A percentile compares a stretch with the other conserved stretches of the same genome.
These are phyloP conservation scores for Pinus albicaulis DNA, from an alignment of 75 land plant genomes.

Conservation along the genomic window DNA sequence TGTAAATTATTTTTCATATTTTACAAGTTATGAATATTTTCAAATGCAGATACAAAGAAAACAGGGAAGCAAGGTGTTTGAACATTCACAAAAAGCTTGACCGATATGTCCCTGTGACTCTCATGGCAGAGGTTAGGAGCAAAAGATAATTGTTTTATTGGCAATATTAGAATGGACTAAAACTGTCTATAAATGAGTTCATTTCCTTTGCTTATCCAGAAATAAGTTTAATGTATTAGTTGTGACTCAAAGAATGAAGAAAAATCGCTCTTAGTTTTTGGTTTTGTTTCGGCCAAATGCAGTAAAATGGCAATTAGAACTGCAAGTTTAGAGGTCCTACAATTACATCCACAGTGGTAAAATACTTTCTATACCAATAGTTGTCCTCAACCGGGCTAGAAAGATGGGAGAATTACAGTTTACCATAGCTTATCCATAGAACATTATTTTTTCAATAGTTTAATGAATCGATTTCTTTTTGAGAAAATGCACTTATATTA, in stretches of 20 bases:
- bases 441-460: no score
- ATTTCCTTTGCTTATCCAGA: neutral
- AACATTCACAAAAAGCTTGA: constrained; percentile 55
- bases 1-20: neutral
- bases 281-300: neutral
- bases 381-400: no score
- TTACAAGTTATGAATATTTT: neutral
- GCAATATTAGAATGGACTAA: neutral
- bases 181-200: neutral
- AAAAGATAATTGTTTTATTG: neutral
- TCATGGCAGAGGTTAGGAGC: constrained; percentile 59
- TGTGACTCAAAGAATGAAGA: neutral
- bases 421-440: no score
- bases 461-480: no score
- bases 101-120: constrained; percentile 64
- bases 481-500: no score
- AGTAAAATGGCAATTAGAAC: neutral
- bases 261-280: neutral
- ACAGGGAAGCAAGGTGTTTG: constrained; percentile 38
- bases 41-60: constrained; percentile 52
- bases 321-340: neutral
- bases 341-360: no score
- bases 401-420: no score
- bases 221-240: neutral
- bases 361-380: no score